A percentile compares a stretch with the other conserved stretches of the same genome.
phyloP scores from a whole-genome alignment of 192 early-diverging fungal species.

The Spizellomyces punctatus region DNA sequence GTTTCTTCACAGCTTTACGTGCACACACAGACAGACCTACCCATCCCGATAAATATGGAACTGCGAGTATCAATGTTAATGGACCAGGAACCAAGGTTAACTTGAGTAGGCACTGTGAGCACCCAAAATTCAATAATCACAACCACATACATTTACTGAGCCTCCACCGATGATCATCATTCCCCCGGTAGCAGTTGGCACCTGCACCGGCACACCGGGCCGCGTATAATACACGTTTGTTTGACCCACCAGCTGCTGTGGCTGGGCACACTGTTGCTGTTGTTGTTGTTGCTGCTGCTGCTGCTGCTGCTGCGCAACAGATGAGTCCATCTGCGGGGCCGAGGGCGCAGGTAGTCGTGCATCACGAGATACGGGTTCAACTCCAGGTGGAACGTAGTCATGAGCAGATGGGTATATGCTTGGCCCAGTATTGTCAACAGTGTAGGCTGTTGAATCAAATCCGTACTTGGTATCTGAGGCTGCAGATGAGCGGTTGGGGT shows the following conservation, averaged over 20 bases:
- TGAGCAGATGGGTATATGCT: background rate
- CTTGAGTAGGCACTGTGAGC: too few species aligned
- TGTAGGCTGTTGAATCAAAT: background rate
- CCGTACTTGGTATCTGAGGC: background rate
- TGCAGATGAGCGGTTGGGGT: background rate
- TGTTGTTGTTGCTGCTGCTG: background rate
- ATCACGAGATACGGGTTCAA: background rate
- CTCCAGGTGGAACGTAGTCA: background rate
- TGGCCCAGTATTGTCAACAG: background rate
- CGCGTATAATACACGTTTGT: slow-evolving; percentile 1
- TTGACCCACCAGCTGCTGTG: background rate
- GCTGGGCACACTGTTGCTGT: background rate
- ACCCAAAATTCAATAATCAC: background rate
- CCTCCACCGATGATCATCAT: background rate
- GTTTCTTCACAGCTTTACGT: background rate
- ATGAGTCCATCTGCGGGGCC: background rate
- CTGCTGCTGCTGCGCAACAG: background rate
- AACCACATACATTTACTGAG: background rate
- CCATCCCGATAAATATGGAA: slow-evolving; percentile 19
- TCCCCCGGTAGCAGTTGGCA: background rate
- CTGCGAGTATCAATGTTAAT: background rate
- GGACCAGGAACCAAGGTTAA: background rate
- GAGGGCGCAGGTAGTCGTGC: too few species aligned
- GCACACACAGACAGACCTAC: background rate
- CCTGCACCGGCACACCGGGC: background rate